Conservation (phyloP, 2,329 filamentous ascomycete genomes). For the Trichoderma sp. region DNA sequence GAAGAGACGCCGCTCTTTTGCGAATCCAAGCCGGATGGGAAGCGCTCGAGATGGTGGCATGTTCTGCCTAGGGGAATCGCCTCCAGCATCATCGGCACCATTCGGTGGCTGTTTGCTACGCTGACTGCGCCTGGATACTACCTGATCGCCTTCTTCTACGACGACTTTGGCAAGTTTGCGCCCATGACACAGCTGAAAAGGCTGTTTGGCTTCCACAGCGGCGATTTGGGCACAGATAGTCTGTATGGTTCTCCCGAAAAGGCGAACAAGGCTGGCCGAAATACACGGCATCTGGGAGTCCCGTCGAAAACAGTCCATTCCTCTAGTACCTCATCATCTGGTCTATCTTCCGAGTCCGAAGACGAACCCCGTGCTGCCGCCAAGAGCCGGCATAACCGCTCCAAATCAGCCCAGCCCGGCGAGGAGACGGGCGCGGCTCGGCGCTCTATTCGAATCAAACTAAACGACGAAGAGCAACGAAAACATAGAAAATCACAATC, state of each 20-base stretch:
- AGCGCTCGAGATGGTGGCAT: conserved; percentile 52
- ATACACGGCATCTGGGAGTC: conserved; percentile 32
- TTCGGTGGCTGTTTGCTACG: conserved; percentile 77
- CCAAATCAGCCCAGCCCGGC: conserved; percentile 58
- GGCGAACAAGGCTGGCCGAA: conserved; percentile 15
- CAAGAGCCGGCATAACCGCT: conserved; percentile 57
- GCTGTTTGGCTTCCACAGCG: conserved; percentile 54
- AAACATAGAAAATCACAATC: conserved; percentile 67
- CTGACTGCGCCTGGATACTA: conserved; percentile 80
- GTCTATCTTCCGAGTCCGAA: conserved; percentile 71
- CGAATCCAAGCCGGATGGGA: conserved; percentile 38
- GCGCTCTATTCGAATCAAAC: conserved; percentile 86
- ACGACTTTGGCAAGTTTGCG: conserved; percentile 76
- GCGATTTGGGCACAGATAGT: conserved; percentile 43
- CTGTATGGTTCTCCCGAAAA: conserved; percentile 31
- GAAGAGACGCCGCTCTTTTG: conserved; percentile 68
- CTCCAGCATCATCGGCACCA: conserved; percentile 70
- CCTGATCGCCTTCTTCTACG: conserved; percentile 78
- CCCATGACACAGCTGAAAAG: conserved; percentile 72
- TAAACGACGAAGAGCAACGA: conserved; percentile 78
- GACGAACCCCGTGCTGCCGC: conserved; percentile 45
- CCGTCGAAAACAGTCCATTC: conserved; percentile 32
- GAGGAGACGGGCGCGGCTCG: conserved; percentile 68
- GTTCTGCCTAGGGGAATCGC: conserved; percentile 69
- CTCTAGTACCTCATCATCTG: conserved; percentile 58